Conservation (phyloP, 176 grass and related monocot genomes). For the Lolium perenne region DNA sequence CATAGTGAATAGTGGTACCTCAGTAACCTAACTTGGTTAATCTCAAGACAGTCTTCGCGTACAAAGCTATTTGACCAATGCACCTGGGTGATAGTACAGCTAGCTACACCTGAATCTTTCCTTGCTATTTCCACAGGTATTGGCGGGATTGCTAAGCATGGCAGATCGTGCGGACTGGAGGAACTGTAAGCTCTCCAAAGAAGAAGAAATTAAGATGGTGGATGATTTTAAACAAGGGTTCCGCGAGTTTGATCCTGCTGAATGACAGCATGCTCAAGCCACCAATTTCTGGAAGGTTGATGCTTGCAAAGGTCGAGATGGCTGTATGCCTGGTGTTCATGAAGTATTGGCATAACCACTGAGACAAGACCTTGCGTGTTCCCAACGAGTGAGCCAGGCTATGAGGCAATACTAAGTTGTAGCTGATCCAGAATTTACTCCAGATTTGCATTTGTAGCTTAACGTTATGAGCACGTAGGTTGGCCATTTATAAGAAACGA, state of each 20-base stretch:
- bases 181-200: slow-evolving; percentile 81
- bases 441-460: not conserved
- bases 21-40: not conserved
- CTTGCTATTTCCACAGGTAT: slow-evolving; percentile 55
- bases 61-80: not conserved
- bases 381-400: not conserved
- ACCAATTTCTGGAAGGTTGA: not conserved
- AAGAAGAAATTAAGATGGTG: slow-evolving; percentile 80
- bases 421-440: not conserved
- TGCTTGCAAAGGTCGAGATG: not conserved
- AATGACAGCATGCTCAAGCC: slow-evolving; percentile 39
- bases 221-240: slow-evolving; percentile 81
- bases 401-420: not conserved
- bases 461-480: not conserved
- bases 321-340: not conserved
- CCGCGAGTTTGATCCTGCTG: slow-evolving; percentile 55
- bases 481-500: not conserved
- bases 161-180: slow-evolving; percentile 86
- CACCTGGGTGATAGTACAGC: not conserved
- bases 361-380: not conserved
- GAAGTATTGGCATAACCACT: not conserved
- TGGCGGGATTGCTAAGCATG: slow-evolving; percentile 74
- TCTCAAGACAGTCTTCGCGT: not conserved
- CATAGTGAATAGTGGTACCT: too few species aligned
- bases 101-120: not conserved